phyloP scores from a whole-genome alignment of 1,284 basidiomycete species.

The Tilletia caries region DNA sequence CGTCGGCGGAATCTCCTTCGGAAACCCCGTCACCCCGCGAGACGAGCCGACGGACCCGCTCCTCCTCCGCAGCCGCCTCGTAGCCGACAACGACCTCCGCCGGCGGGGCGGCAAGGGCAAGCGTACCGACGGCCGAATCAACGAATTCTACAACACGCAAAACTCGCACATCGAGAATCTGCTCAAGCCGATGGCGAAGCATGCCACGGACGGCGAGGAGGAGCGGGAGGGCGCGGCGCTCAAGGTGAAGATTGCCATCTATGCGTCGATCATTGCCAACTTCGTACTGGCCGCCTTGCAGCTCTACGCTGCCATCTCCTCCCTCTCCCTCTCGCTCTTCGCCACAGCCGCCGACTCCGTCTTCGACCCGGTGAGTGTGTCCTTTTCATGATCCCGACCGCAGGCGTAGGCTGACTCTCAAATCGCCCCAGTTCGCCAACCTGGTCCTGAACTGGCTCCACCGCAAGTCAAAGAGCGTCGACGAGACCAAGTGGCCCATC shows the following conservation, averaged over 20 bases:
- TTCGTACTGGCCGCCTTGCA: conserved; percentile 59
- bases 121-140: conserved; percentile 58
- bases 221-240: conserved; percentile 64
- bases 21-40: conserved; percentile 22
- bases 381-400: not conserved
- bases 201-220: conserved; percentile 69
- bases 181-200: conserved; percentile 82
- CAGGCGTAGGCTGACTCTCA: not conserved
- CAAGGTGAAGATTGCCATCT: conserved; percentile 72
- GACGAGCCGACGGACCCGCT: conserved; percentile 55
- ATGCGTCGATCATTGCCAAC: conserved; percentile 73
- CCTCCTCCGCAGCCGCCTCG: conserved; percentile 53
- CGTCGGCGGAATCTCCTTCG: conserved; percentile 1
- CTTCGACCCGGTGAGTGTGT: conserved; percentile 68
- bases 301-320: conserved; percentile 75
- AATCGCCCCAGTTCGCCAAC: conserved; percentile 64
- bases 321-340: conserved; percentile 78
- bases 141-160: conserved; percentile 73
- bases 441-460: conserved; percentile 79
- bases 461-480: conserved; percentile 68
- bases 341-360: conserved; percentile 84
- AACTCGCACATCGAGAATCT: conserved; percentile 80
- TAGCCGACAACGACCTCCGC: conserved; percentile 49
- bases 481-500: conserved; percentile 83
- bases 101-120: conserved; percentile 24